These are phyloP conservation scores for Salinomyces thailandicus DNA, from an alignment of 2,329 filamentous ascomycete species.

Conservation along the genomic window DNA sequence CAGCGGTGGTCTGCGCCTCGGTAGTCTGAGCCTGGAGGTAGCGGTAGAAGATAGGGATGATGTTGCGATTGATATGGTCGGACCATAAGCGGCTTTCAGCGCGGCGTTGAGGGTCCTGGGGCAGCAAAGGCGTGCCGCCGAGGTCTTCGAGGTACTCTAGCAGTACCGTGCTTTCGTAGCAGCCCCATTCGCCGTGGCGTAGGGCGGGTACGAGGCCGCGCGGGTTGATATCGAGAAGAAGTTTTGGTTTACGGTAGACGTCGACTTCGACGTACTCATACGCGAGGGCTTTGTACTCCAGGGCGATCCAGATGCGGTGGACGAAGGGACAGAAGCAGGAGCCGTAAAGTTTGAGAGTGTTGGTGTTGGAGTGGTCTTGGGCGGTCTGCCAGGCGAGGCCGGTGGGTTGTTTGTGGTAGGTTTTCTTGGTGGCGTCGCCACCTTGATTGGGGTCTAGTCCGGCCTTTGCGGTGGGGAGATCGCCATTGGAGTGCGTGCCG, in stretches of 20 bases:
- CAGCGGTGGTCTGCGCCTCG: conserved; percentile 47
- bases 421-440: conserved; percentile 48
- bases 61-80: conserved; percentile 67
- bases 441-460: conserved; percentile 36
- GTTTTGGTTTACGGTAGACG: conserved; percentile 62
- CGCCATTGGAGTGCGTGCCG: conserved; percentile 6
- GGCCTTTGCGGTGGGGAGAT: conserved; percentile 6
- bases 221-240: conserved; percentile 65
- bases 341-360: conserved; percentile 66
- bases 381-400: conserved; percentile 60
- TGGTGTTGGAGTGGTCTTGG: conserved; percentile 58
- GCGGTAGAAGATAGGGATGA: conserved; percentile 67
- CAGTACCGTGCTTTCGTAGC: conserved; percentile 70
- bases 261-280: conserved; percentile 86
- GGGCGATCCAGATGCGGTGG: conserved; percentile 78
- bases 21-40: conserved; percentile 56
- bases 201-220: conserved; percentile 66
- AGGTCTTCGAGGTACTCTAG: conserved; percentile 84
- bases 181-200: conserved; percentile 68
- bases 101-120: conserved; percentile 53
- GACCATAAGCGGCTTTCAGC: conserved; percentile 71
- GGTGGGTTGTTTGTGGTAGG: conserved; percentile 60
- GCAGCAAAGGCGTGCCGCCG: conserved; percentile 52
- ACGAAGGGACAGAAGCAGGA: conserved; percentile 83
- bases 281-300: conserved; percentile 64